Conservation (phyloP, 305 asterid genomes). For the Solanum hybrid region DNA sequence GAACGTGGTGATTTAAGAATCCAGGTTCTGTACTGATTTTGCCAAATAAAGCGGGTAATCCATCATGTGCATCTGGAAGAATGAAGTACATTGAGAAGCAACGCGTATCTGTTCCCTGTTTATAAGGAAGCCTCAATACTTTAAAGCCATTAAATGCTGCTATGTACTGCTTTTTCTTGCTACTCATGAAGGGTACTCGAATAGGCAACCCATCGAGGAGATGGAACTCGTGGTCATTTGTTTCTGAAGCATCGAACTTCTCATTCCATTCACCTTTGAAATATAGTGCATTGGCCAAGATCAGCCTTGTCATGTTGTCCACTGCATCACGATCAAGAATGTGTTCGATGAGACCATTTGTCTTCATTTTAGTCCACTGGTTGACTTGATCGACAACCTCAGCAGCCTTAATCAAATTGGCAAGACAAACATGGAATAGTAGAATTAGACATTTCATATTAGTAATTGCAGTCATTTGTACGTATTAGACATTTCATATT, state of each 20-base stretch:
- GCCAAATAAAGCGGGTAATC: slow-evolving; percentile 38
- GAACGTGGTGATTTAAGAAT: slow-evolving; percentile 48
- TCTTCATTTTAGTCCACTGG: slow-evolving; percentile 56
- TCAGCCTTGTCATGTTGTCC: slow-evolving; percentile 39
- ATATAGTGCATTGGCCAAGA: slow-evolving; percentile 66
- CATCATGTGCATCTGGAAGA: slow-evolving; percentile 68
- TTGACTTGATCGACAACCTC: slow-evolving; percentile 53
- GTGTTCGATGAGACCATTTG: slow-evolving; percentile 58
- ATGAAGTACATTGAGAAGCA: slow-evolving; percentile 61
- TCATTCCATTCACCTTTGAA: slow-evolving; percentile 68
- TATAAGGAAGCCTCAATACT: slow-evolving; percentile 53
- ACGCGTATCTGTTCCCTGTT: slow-evolving; percentile 62
- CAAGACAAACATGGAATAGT: not conserved
- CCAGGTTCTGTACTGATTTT: slow-evolving; percentile 37
- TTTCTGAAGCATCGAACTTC: slow-evolving; percentile 42
- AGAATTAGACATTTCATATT: no score
- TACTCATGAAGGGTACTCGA: slow-evolving; percentile 68
- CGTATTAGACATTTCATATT: no score
- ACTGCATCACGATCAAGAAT: slow-evolving; percentile 49
- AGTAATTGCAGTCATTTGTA: no score
- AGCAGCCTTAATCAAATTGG: slow-evolving; percentile 27
- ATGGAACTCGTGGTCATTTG: slow-evolving; percentile 52
- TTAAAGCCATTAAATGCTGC: slow-evolving; percentile 48
- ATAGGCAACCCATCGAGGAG: slow-evolving; percentile 39
- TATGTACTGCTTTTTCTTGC: slow-evolving; percentile 40